Evolutionary conservation across 805 yeast genomes (phyloP).

Genomic region (Yarrowia porcina): DNA sequence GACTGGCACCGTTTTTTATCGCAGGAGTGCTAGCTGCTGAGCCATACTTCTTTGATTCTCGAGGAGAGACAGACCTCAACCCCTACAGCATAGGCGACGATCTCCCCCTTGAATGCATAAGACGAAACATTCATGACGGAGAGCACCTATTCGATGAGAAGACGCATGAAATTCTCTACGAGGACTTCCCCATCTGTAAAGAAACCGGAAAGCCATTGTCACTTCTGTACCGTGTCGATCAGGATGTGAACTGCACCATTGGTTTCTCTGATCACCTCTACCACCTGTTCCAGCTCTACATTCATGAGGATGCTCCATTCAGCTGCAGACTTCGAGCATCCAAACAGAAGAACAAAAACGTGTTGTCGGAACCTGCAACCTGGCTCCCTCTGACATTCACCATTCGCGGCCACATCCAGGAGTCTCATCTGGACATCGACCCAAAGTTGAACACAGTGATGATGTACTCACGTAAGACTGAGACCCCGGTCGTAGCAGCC

Average conservation of each 20-base stretch:
- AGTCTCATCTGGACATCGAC: slow-evolving; percentile 67
- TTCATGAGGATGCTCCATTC: slow-evolving; percentile 75
- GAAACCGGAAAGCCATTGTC: slow-evolving; percentile 61
- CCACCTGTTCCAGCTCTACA: slow-evolving; percentile 69
- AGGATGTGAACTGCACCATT: slow-evolving; percentile 58
- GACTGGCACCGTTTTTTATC: slow-evolving; percentile 1
- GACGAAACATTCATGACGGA: slow-evolving; percentile 68
- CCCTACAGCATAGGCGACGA: slow-evolving; percentile 23
- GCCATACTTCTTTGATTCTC: slow-evolving; percentile 7
- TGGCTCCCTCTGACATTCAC: slow-evolving; percentile 58
- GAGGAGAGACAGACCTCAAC: slow-evolving; percentile 11
- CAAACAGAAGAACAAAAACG: slow-evolving; percentile 5
- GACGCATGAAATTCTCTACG: slow-evolving; percentile 52
- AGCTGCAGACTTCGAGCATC: slow-evolving; percentile 51
- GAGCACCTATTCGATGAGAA: slow-evolving; percentile 68
- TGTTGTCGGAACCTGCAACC: neutral
- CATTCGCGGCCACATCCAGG: slow-evolving; percentile 63
- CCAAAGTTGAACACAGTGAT: slow-evolving; percentile 52
- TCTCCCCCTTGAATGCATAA: slow-evolving; percentile 53
- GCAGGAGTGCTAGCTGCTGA: slow-evolving; percentile 18
- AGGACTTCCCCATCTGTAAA: slow-evolving; percentile 56
- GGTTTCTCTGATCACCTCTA: slow-evolving; percentile 59
- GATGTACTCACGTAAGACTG: slow-evolving; percentile 39
- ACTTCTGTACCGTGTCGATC: slow-evolving; percentile 50
- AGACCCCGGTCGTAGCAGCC: slow-evolving; percentile 51